Evolutionary conservation across 2,329 filamentous ascomycete genomes (phyloP).

Genomic region (Xylariaceae sp.): DNA sequence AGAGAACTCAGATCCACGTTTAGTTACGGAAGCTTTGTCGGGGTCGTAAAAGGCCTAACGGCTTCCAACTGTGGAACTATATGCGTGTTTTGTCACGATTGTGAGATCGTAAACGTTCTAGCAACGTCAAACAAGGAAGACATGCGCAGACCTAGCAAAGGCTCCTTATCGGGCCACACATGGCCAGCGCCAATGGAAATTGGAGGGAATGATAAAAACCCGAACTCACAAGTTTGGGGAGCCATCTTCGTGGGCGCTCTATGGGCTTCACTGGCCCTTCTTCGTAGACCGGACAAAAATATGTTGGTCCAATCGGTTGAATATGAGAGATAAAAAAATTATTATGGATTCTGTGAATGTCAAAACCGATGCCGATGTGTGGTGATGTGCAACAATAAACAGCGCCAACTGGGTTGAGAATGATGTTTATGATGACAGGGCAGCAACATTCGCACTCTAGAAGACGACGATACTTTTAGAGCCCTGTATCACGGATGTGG

Average conservation of each 20-base stretch:
- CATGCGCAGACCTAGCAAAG: neutral
- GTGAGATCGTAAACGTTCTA: neutral
- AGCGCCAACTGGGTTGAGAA: neutral
- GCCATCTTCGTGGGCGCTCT: constrained; percentile 27
- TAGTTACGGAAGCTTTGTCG: neutral
- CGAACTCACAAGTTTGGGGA: constrained; percentile 35
- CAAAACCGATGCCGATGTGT: neutral
- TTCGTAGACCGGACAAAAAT: neutral
- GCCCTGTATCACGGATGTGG: no score
- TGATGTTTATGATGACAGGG: neutral
- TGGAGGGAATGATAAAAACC: neutral
- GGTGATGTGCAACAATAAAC: neutral
- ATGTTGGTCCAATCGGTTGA: neutral
- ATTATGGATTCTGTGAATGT: neutral
- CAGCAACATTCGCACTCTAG: neutral
- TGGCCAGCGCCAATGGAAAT: neutral
- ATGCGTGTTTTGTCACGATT: constrained; percentile 5
- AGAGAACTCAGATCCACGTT: neutral
- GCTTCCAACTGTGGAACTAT: neutral
- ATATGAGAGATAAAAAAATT: neutral
- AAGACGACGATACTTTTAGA: neutral
- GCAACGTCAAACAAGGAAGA: neutral
- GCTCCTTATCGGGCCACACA: neutral
- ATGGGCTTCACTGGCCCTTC: constrained; percentile 9
- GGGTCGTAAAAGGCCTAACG: neutral